Percentiles rank a stretch among this genome's conserved stretches.
Evolutionary conservation across 1,139 yeast species (phyloP).

Genomic region (Geotrichum reessii): DNA sequence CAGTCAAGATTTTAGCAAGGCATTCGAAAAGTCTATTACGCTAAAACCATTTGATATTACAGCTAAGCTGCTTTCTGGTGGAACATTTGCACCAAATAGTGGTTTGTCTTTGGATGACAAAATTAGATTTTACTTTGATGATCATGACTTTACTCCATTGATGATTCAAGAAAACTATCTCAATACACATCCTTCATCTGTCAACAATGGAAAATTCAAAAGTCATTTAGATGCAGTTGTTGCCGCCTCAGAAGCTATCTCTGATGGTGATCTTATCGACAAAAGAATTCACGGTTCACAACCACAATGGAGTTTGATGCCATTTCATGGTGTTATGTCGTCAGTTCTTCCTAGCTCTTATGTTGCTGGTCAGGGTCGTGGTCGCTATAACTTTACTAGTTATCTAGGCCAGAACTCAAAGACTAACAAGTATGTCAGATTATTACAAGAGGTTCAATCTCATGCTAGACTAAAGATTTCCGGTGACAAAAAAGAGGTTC

Average conservation of each 20-base stretch:
- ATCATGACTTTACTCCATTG: conserved; percentile 87
- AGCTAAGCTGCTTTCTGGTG: conserved; percentile 60
- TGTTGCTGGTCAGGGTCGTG: conserved; percentile 66
- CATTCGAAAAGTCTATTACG: conserved; percentile 88
- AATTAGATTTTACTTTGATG: conserved; percentile 86
- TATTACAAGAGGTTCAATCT: conserved; percentile 82
- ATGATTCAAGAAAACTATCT: conserved; percentile 95
- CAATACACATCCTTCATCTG: conserved; percentile 48
- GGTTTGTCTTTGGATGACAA: conserved; percentile 65
- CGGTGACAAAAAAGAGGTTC: conserved; percentile 66
- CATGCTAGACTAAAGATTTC: conserved; percentile 78
- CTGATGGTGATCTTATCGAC: conserved; percentile 76
- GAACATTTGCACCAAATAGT: conserved; percentile 51
- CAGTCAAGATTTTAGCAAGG: conserved; percentile 46
- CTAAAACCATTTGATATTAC: conserved; percentile 90
- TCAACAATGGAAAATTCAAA: conserved; percentile 17
- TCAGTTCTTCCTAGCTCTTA: conserved; percentile 74
- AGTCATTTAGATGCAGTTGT: conserved; percentile 61
- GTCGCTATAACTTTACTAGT: conserved; percentile 71
- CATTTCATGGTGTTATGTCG: conserved; percentile 85
- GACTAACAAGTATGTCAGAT: conserved; percentile 66
- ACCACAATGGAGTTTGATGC: conserved; percentile 94
- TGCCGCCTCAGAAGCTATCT: conserved; percentile 78
- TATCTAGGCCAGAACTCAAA: conserved; percentile 94
- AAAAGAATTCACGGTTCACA: conserved; percentile 79